Evolutionary conservation across 2,329 filamentous ascomycete genomes (phyloP).

Genomic region (Tothia fuscella): DNA sequence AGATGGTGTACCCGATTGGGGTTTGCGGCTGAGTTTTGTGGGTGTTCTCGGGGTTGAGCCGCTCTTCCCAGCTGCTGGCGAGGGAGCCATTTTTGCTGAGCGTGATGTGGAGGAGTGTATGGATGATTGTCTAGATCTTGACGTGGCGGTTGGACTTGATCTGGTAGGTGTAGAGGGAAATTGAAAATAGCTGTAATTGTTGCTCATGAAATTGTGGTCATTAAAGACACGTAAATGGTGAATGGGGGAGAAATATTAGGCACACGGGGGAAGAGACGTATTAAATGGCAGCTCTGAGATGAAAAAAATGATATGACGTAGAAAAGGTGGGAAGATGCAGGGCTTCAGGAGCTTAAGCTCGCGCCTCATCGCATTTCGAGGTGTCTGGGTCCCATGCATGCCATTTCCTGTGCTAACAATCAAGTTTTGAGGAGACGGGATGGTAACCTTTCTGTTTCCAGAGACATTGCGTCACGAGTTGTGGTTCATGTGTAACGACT

Average conservation of each 20-base stretch:
- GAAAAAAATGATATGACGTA: slow-evolving; percentile 2
- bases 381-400: too few relatives aligned
- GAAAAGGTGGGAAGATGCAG: slow-evolving; percentile 1
- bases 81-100: slow-evolving; percentile 32
- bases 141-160: slow-evolving; percentile 4
- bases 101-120: slow-evolving; percentile 3
- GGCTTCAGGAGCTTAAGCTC: slow-evolving; percentile 4
- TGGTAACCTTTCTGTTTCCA: too few relatives aligned
- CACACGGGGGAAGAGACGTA: neutral
- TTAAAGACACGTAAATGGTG: neutral
- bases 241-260: neutral
- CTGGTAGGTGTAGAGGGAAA: slow-evolving; percentile 12
- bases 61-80: slow-evolving; percentile 39
- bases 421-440: too few relatives aligned
- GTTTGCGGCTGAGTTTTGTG: slow-evolving; percentile 38
- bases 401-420: too few relatives aligned
- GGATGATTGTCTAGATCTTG: neutral
- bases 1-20: slow-evolving; percentile 23
- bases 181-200: slow-evolving; percentile 10
- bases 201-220: slow-evolving; percentile 12
- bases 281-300: slow-evolving; percentile 4
- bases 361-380: slow-evolving; percentile 7
- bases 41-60: slow-evolving; percentile 37
- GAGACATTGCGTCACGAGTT: slow-evolving; percentile 6
- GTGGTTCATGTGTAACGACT: neutral